Conservation (phyloP, 2,329 filamentous ascomycete genomes). For the Trichoderma oligosporum region DNA sequence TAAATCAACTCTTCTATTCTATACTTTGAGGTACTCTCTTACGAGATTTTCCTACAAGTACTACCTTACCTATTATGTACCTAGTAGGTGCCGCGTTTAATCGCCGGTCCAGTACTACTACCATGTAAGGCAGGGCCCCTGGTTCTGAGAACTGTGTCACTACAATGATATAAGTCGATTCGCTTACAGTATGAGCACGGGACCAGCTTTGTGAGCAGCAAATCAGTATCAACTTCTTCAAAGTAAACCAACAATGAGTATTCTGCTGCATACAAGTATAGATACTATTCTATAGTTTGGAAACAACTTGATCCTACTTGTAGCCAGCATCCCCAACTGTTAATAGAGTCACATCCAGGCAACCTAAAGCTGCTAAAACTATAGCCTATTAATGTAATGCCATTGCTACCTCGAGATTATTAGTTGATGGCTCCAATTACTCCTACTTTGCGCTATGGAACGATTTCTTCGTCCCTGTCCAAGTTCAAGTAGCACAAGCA, state of each 20-base stretch:
- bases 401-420: background rate
- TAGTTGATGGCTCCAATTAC: background rate
- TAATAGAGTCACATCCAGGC: conserved; percentile 2
- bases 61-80: too few species aligned
- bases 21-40: too few species aligned
- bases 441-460: background rate
- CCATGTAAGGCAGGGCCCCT: too few species aligned
- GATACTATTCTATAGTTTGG: too few species aligned
- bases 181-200: conserved; percentile 2
- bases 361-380: conserved; percentile 8
- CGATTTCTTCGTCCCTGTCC: background rate
- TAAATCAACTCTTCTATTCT: background rate
- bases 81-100: too few species aligned
- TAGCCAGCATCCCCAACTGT: conserved; percentile 12
- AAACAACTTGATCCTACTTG: background rate
- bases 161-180: conserved; percentile 6
- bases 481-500: too few species aligned
- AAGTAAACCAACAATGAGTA: too few species aligned
- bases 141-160: conserved; percentile 2
- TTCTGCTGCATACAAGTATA: too few species aligned
- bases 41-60: too few species aligned
- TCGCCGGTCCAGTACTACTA: too few species aligned
- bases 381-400: conserved; percentile 2
- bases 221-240: too few species aligned
- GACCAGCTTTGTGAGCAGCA: conserved; percentile 8